Percentiles rank a stretch among this genome's conserved stretches.
phyloP scores from a whole-genome alignment of 148 eudicot species.

The Rhododendron henanense region DNA sequence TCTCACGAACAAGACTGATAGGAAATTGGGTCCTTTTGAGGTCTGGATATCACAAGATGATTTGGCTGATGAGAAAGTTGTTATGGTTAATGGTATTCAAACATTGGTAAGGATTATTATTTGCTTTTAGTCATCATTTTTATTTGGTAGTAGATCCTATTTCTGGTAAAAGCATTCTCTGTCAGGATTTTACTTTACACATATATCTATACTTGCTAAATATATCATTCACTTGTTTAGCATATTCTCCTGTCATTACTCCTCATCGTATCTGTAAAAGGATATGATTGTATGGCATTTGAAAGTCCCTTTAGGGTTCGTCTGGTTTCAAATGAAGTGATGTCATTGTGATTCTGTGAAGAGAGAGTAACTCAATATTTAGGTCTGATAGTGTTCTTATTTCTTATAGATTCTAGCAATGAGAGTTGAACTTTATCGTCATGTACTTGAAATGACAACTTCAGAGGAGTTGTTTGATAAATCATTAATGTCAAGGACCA shows the following conservation, averaged over 20 bases:
- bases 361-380: neutral
- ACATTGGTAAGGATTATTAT: constrained; percentile 47
- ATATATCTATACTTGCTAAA: neutral
- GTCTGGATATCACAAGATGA: constrained; percentile 69
- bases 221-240: neutral
- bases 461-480: neutral
- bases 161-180: neutral
- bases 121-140: constrained; percentile 2
- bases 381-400: neutral
- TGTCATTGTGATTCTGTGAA: neutral
- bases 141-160: neutral
- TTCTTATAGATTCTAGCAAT: neutral
- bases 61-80: constrained; percentile 60
- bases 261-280: neutral
- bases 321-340: neutral
- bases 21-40: constrained; percentile 84
- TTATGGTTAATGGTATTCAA: constrained; percentile 87
- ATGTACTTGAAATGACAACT: neutral
- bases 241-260: neutral
- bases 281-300: neutral
- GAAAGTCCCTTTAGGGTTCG: neutral
- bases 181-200: neutral
- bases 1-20: constrained; percentile 79
- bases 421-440: neutral
- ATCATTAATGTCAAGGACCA: neutral